Evolutionary conservation across 2,329 filamentous ascomycete species (phyloP), one percentile per base, ranked within the genome.

Genomic region (Bipolaris bicolor): DNA sequence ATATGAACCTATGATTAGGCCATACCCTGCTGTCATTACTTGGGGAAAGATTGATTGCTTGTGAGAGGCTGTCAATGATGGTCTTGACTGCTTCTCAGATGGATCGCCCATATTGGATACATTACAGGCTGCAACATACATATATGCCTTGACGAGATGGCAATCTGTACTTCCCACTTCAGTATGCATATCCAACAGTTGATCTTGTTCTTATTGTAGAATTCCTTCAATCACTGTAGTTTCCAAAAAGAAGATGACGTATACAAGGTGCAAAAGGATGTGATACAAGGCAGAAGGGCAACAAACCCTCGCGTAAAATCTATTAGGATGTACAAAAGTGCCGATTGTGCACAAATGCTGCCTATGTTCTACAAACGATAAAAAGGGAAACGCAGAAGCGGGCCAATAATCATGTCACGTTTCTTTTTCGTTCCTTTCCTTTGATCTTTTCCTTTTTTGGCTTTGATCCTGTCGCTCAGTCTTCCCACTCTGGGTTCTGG

Each of bases 401-500:
- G 20, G 29, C 29, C 43, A 33, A 46, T 33, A 16, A 46, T n/a
- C 34, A 47, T 40, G 40, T 48, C 36, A 49, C 52, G 49, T 50
- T 18, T 55, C 40, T 48, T 54, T 43, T 24, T 37, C 37, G 55
- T 13, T 41, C 24, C 29, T 34, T 46, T 49, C 29, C 18, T 46
- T 18, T 43, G 24, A 22, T 22, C 48, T 22, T 18, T 16, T 33
- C n/a, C 7, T 18, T 33, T 33, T 20, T 49, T 41, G 24, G 11
- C 47, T 22, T 41, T 2, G 18, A 34, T 29, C 15, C 5, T 20
- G 2, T 36, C 45, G 26, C 54, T 76, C 66, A 78, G 52, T 77
- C 77, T 63, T 79, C 70, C 79, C 79, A 81, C 45, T 80, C 78
- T 24, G 79, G 78, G 60, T 81, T 81, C 78, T 81, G 55, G 20